Evolutionary conservation across 352 stramenopile species (phyloP).

Genomic region (Globisporangium rhizosaccharum): DNA sequence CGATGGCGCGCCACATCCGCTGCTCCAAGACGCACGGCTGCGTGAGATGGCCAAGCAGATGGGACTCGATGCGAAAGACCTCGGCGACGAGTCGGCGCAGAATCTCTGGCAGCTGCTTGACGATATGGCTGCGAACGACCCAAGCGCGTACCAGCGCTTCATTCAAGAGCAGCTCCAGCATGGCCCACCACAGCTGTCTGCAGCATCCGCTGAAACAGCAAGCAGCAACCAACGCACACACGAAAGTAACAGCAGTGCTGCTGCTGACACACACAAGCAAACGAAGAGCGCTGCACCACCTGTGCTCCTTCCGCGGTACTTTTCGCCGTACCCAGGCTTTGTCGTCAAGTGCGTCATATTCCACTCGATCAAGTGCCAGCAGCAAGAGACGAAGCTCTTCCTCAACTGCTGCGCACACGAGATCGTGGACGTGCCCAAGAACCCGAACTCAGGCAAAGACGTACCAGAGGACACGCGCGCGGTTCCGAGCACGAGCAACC

Average conservation of each 20-base stretch:
- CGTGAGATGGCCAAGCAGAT: constrained; percentile 83
- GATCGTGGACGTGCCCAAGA: constrained; percentile 66
- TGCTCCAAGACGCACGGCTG: constrained; percentile 56
- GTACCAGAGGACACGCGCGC: constrained; percentile 55
- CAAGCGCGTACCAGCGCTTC: constrained; percentile 67
- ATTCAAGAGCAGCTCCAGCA: constrained; percentile 78
- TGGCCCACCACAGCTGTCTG: constrained; percentile 25
- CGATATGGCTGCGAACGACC: constrained; percentile 63
- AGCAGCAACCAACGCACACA: constrained; percentile 1
- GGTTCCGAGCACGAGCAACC: constrained; percentile 64
- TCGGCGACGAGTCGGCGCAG: constrained; percentile 62
- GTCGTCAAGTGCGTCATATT: constrained; percentile 73
- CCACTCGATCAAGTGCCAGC: constrained; percentile 50
- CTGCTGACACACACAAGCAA: background rate
- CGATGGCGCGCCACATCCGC: constrained; percentile 17
- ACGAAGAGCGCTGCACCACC: constrained; percentile 2
- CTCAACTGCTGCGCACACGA: constrained; percentile 73
- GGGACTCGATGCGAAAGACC: constrained; percentile 60
- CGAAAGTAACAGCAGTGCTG: background rate
- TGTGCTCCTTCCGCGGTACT: constrained; percentile 30
- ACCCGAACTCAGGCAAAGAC: constrained; percentile 57
- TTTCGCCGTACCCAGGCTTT: constrained; percentile 63
- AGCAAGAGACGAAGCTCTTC: constrained; percentile 69
- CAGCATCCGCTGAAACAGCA: background rate
- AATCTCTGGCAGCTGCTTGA: constrained; percentile 72